These are phyloP conservation scores for Knufia petricola DNA, from an alignment of 2,329 filamentous ascomycete genomes.

Conservation along the genomic window DNA sequence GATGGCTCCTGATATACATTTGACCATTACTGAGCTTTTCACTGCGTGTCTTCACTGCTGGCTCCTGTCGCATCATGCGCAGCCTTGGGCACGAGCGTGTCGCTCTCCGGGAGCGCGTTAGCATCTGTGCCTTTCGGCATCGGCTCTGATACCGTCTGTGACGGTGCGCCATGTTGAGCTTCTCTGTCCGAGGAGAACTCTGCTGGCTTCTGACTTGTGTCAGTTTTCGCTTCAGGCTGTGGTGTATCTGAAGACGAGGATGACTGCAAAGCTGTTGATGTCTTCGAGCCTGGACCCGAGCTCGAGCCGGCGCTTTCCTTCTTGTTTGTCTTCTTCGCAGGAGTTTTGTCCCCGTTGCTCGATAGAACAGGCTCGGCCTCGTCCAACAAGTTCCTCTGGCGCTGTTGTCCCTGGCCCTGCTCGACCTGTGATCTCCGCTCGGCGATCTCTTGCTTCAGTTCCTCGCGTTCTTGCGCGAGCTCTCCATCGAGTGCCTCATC, in stretches of 20 bases:
- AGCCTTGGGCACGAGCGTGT: constrained; percentile 41
- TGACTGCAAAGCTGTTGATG: background rate
- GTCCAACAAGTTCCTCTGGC: constrained; percentile 14
- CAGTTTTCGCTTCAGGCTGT: constrained; percentile 7
- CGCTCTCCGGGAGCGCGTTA: constrained; percentile 29
- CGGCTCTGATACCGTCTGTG: background rate
- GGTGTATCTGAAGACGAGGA: background rate
- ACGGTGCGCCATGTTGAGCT: constrained; percentile 3
- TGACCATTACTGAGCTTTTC: constrained; percentile 8
- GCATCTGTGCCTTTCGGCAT: background rate
- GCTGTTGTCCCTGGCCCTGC: constrained; percentile 10
- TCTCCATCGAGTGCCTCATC: constrained; percentile 50
- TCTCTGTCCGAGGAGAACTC: constrained; percentile 4
- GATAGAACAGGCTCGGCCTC: background rate
- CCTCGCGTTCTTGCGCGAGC: constrained; percentile 27
- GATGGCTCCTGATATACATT: background rate
- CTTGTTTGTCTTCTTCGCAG: background rate
- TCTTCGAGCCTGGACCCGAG: background rate
- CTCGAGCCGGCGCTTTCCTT: background rate
- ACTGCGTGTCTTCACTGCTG: constrained; percentile 11
- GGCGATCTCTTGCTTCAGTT: constrained; percentile 21
- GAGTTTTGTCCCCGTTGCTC: background rate
- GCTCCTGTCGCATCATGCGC: constrained; percentile 35
- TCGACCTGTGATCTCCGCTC: constrained; percentile 17
- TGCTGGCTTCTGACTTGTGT: constrained; percentile 1